A percentile compares a stretch with the other conserved stretches of the same genome.
These are phyloP conservation scores for Colletotrichum sp. DNA, from an alignment of 2,329 filamentous ascomycete genomes.

Conservation along the genomic window DNA sequence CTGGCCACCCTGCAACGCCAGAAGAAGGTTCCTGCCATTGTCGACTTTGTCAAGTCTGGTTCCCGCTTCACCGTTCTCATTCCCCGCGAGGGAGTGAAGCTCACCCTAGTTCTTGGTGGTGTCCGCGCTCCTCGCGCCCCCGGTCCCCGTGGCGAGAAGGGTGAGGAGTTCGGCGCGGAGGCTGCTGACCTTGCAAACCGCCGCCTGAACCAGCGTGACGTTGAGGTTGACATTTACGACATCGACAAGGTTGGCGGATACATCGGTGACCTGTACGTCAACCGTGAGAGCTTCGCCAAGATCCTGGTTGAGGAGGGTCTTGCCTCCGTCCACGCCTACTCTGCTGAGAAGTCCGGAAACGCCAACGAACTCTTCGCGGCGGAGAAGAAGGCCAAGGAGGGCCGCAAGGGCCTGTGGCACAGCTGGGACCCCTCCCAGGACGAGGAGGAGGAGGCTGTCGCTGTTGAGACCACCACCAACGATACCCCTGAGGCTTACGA, in stretches of 20 bases:
- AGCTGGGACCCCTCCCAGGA: slow-evolving; percentile 94
- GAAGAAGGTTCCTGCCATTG: slow-evolving; percentile 89
- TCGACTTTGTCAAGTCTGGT: slow-evolving; percentile 98
- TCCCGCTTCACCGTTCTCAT: slow-evolving; percentile 92
- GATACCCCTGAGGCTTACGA: slow-evolving; percentile 50
- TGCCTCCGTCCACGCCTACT: slow-evolving; percentile 91
- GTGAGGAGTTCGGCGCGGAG: slow-evolving; percentile 94
- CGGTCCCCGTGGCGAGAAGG: slow-evolving; percentile 74
- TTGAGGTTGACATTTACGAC: slow-evolving; percentile 93
- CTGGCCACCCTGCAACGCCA: slow-evolving; percentile 86
- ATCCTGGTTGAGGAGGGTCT: slow-evolving; percentile 91
- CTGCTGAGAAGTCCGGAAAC: slow-evolving; percentile 93
- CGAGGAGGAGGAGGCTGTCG: slow-evolving; percentile 61
- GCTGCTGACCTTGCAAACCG: slow-evolving; percentile 90
- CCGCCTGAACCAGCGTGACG: slow-evolving; percentile 90
- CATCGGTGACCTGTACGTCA: slow-evolving; percentile 92
- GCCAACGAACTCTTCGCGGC: slow-evolving; percentile 85
- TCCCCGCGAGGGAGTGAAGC: slow-evolving; percentile 89
- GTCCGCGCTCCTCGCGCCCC: slow-evolving; percentile 91
- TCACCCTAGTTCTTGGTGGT: slow-evolving; percentile 92
- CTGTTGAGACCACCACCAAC: slow-evolving; percentile 55
- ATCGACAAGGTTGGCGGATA: slow-evolving; percentile 97
- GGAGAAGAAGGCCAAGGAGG: slow-evolving; percentile 89
- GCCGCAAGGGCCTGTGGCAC: slow-evolving; percentile 86
- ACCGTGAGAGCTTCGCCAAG: slow-evolving; percentile 95